Conservation (phyloP, 2,329 filamentous ascomycete genomes). For the Davidsoniella neocaledoniae region DNA sequence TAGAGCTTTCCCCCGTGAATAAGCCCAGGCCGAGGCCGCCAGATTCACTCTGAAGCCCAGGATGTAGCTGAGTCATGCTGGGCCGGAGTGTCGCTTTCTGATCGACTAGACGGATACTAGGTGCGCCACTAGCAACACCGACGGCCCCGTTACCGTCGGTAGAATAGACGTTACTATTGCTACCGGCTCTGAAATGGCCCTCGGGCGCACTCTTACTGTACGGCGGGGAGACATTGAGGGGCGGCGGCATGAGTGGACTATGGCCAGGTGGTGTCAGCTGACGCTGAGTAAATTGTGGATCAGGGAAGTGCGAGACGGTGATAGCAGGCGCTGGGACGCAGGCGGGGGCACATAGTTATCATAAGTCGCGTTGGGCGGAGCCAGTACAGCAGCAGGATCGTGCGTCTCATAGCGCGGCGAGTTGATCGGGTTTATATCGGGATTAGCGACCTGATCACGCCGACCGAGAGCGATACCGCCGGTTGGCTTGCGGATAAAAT, state of each 20-base stretch:
- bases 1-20: slow-evolving; percentile 13
- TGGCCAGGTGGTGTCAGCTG: slow-evolving; percentile 3
- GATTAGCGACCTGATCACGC: neutral
- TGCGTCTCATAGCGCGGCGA: slow-evolving; percentile 9
- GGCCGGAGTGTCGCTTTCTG: slow-evolving; percentile 15
- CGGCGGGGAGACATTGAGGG: slow-evolving; percentile 19
- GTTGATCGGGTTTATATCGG: slow-evolving; percentile 9
- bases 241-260: slow-evolving; percentile 12
- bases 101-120: slow-evolving; percentile 10
- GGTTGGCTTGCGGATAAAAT: slow-evolving; percentile 33
- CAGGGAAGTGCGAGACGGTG: neutral
- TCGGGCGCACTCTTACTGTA: slow-evolving; percentile 22
- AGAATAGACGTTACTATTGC: neutral
- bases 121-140: neutral
- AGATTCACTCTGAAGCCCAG: neutral
- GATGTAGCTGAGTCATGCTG: slow-evolving; percentile 21
- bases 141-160: too few relatives aligned
- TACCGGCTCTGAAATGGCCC: slow-evolving; percentile 10
- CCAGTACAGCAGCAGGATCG: neutral
- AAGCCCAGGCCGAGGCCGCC: slow-evolving; percentile 9
- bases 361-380: neutral
- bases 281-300: slow-evolving; percentile 11
- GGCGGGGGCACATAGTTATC: slow-evolving; percentile 1
- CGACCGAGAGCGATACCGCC: slow-evolving; percentile 8
- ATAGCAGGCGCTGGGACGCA: slow-evolving; percentile 10